Evolutionary conservation across 345 rosid genomes (phyloP).

Genomic region (Eucalyptus polyanthemos): DNA sequence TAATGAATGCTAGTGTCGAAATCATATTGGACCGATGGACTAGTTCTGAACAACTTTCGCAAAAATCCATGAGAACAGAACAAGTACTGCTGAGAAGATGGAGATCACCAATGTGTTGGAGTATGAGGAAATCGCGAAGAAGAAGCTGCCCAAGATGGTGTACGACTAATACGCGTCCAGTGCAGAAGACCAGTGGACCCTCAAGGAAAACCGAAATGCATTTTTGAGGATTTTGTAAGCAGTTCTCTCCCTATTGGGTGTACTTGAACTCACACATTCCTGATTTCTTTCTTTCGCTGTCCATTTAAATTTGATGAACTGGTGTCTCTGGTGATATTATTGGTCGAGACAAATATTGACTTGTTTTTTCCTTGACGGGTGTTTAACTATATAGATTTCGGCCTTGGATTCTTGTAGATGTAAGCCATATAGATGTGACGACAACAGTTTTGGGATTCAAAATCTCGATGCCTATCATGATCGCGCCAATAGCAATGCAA

Average conservation of each 20-base stretch:
- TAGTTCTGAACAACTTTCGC: background rate
- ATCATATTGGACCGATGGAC: background rate
- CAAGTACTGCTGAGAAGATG: conserved; percentile 8
- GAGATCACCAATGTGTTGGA: conserved; percentile 87
- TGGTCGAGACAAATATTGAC: background rate
- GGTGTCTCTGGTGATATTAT: background rate
- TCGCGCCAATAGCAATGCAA: conserved; percentile 91
- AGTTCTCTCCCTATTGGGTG: background rate
- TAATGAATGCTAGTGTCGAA: background rate
- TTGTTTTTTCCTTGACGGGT: background rate
- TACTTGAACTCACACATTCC: background rate
- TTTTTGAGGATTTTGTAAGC: conserved; percentile 79
- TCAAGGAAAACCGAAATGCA: conserved; percentile 67
- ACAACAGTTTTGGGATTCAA: conserved; percentile 75
- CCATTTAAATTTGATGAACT: background rate
- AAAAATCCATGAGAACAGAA: background rate
- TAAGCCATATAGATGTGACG: conserved; percentile 66
- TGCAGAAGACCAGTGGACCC: conserved; percentile 95
- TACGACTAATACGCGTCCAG: conserved; percentile 90
- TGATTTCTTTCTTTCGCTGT: background rate
- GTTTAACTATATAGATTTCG: conserved; percentile 37
- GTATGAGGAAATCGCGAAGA: conserved; percentile 69
- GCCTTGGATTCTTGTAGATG: conserved; percentile 83
- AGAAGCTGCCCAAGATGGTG: conserved; percentile 87
- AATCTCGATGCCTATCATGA: conserved; percentile 92